Percentiles rank a stretch among this genome's conserved stretches.
phyloP scores from a whole-genome alignment of 495 filamentous ascomycete genomes.

The Hypoxylon intermedium region DNA sequence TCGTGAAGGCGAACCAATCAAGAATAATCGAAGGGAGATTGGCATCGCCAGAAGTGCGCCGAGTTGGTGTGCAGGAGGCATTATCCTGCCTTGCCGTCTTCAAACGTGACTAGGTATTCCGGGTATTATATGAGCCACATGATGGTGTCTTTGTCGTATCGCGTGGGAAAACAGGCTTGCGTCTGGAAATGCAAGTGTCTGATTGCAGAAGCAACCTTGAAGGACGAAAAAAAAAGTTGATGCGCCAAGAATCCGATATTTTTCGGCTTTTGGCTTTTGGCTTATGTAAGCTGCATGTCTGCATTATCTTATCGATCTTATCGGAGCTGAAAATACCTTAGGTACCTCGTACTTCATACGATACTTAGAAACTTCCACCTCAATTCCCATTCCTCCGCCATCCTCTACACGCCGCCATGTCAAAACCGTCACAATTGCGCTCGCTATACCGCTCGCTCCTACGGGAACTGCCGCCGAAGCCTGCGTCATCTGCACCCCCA shows the following conservation, averaged over 20 bases:
- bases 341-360: neutral
- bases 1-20: constrained; percentile 25
- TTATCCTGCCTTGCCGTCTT: too few relatives aligned
- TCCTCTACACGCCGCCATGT: constrained; percentile 39
- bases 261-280: neutral
- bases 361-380: constrained; percentile 1
- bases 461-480: constrained; percentile 82
- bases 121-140: too few relatives aligned
- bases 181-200: too few relatives aligned
- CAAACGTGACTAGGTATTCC: too few relatives aligned
- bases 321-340: neutral
- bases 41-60: constrained; percentile 37
- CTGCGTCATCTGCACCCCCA: constrained; percentile 56
- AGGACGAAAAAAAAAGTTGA: neutral
- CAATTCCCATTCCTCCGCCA: neutral
- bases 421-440: constrained; percentile 61
- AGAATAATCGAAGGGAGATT: constrained; percentile 28
- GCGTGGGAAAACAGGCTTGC: too few relatives aligned
- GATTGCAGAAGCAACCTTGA: neutral
- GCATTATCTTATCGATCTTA: constrained; percentile 28
- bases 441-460: constrained; percentile 89
- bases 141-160: too few relatives aligned
- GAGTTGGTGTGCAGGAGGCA: constrained; percentile 25
- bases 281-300: neutral
- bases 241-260: neutral